Base-by-base conservation (phyloP, 73 alveolate genomes). In the Paramecium biaurelia region DNA sequence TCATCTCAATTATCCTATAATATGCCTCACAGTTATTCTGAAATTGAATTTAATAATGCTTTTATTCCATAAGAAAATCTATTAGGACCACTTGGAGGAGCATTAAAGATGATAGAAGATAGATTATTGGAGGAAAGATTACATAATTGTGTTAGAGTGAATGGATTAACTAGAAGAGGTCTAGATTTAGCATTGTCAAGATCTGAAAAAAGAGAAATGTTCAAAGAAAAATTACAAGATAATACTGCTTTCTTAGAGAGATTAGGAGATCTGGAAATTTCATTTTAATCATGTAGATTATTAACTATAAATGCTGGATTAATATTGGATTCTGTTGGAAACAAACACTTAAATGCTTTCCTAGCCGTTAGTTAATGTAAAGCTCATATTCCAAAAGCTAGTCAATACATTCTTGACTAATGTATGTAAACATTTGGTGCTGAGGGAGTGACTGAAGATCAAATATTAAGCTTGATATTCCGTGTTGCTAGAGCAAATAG, bases 61-160 rank as follows among this genome's bases (percentile, higher is more conserved):
- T 67, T 92, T 18, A 94, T 94, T n/a, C 97, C 97, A 6, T 58
- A 34, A n/a, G 35, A 85, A 24, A 92, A 94, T 58, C 87, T 94
- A 85, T 92, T 93, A 24, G 86, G 92, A 23, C 92, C 90, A 7
- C 90, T 90, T 42, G 96, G 97, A 32, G 92, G 97, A 56, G 97
- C 96, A 57, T 92, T 94, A 41, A 96, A 92, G 45, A 94, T 94
- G 53, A 94, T 96, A 7, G 85, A 94, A 76, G 95, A 96, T 21
- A 85, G 97, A 37, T 53, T 94, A 23, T 96, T 95, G 11, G 96
- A 94, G 6, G 95, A 96, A 1, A 90, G 97, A 57, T 92, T 94
- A 45, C 93, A 92, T 26, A 96, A 92, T 56, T 92, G 97, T 67
- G 92, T 92, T 93, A 92, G 96, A 57, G 53, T 86, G 20, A 82